phyloP scores from a whole-genome alignment of 176 grass and related monocot species.

The Puya raimondii region DNA sequence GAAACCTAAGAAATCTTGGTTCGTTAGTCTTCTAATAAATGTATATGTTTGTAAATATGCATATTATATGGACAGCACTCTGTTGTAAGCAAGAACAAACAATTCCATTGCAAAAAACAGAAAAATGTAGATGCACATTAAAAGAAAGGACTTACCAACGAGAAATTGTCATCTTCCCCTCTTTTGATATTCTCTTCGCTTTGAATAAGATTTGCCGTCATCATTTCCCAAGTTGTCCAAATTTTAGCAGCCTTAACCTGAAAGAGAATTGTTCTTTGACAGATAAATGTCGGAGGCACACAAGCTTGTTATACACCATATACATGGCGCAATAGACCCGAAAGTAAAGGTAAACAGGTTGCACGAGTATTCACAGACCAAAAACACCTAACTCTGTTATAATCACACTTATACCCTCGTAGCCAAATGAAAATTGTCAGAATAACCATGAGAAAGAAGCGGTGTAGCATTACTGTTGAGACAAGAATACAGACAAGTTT shows the following conservation, averaged over 20 bases:
- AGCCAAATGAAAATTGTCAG: too few species aligned
- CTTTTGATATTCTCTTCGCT: constrained; percentile 66
- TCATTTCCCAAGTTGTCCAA: constrained; percentile 96
- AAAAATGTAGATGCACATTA: not conserved
- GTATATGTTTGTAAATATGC: too few species aligned
- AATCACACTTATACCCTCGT: too few species aligned
- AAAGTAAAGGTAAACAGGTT: not conserved
- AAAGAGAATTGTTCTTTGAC: not conserved
- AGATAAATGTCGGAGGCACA: constrained; percentile 3
- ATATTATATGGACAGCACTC: too few species aligned
- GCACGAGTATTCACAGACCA: too few species aligned
- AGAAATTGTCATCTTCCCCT: constrained; percentile 83
- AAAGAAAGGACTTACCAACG: constrained; percentile 45
- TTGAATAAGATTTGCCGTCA: constrained; percentile 93
- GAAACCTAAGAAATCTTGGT: too few species aligned
- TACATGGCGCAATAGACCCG: not conserved
- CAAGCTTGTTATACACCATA: not conserved
- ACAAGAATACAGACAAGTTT: not conserved
- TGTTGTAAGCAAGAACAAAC: not conserved
- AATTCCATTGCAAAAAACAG: not conserved
- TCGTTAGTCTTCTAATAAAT: too few species aligned
- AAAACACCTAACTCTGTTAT: too few species aligned
- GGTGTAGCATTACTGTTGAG: not conserved
- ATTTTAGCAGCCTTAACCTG: constrained; percentile 79
- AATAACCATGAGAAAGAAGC: too few species aligned